These are phyloP conservation scores for Alopecurus myosuroides DNA, from an alignment of 176 grass and related monocot species.

Conservation along the genomic window DNA sequence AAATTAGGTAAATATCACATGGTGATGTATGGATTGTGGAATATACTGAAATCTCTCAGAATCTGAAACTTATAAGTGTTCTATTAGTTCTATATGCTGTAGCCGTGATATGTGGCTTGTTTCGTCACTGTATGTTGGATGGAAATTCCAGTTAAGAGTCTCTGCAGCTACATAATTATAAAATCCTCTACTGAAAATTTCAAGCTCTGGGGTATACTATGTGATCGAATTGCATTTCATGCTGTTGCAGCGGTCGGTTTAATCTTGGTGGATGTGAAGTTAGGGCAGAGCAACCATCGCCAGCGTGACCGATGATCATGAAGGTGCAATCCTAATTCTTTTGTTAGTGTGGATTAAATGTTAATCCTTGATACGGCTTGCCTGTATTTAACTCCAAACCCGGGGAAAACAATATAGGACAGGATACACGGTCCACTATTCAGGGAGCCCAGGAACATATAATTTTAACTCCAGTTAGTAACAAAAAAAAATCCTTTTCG, in stretches of 20 bases:
- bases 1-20: neutral
- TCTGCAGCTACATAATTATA: neutral
- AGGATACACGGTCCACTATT: neutral
- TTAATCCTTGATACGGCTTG: neutral
- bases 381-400: neutral
- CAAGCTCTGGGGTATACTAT: neutral
- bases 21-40: neutral
- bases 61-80: neutral
- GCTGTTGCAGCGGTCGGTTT: neutral
- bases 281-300: neutral
- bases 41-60: neutral
- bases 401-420: neutral
- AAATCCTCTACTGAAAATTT: neutral
- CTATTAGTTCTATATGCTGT: neutral
- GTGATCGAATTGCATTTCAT: neutral
- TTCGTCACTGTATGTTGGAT: neutral
- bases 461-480: neutral
- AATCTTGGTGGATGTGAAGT: neutral
- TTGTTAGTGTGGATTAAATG: neutral
- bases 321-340: neutral
- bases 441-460: neutral
- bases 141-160: neutral
- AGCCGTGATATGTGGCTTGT: neutral
- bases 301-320: neutral
- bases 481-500: neutral